phyloP scores from a whole-genome alignment of 208 protist species.

The Polymyxa betae region DNA sequence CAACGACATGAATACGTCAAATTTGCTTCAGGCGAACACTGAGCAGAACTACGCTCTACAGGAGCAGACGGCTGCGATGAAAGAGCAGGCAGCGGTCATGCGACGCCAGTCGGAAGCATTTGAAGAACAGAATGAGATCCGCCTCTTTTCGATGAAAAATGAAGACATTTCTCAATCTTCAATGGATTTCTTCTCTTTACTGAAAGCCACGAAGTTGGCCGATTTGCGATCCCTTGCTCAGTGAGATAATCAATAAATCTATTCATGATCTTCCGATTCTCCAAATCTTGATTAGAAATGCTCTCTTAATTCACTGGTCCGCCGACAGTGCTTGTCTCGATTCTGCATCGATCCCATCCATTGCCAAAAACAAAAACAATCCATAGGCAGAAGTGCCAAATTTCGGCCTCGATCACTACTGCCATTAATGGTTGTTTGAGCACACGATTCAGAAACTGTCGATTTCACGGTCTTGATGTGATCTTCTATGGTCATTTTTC shows the following conservation, averaged over 20 bases:
- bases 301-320: no score
- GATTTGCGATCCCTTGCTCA: neutral
- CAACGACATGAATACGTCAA: no score
- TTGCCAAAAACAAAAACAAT: no score
- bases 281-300: no score
- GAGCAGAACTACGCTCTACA: no score
- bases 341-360: no score
- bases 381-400: no score
- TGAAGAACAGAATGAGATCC: neutral
- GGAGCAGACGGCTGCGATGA: neutral
- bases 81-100: neutral
- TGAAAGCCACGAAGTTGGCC: neutral
- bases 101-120: neutral
- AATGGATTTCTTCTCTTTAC: neutral
- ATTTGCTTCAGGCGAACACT: no score
- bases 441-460: neutral
- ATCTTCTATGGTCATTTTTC: neutral
- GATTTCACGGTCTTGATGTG: neutral
- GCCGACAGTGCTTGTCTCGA: no score
- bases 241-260: neutral
- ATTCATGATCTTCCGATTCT: no score
- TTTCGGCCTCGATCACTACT: no score
- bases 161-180: neutral
- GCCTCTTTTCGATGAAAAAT: neutral
- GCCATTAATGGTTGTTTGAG: no score